A percentile compares a stretch with the other conserved stretches of the same genome.
Conservation (phyloP, 345 rosid species). For the Boechera divaricarpa region DNA sequence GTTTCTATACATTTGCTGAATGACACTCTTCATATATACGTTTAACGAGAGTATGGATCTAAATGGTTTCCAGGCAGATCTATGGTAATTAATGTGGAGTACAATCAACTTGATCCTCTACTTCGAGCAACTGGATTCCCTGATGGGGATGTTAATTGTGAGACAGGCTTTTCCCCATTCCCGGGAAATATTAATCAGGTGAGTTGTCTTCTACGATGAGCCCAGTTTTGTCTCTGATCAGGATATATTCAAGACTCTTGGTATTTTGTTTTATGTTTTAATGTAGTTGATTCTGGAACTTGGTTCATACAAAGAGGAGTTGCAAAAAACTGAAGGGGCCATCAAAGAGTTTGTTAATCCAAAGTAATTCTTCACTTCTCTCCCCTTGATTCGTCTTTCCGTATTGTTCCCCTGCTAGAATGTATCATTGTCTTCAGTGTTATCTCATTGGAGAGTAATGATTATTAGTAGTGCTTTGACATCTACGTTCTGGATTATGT, state of each 20-base stretch:
- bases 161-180: constrained; percentile 96
- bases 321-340: constrained; percentile 85
- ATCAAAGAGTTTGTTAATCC: constrained; percentile 99
- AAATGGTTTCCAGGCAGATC: constrained; percentile 70
- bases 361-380: constrained; percentile 61
- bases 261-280: constrained; percentile 19
- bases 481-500: constrained; percentile 28
- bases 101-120: constrained; percentile 97
- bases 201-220: constrained; percentile 36
- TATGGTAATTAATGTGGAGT: constrained; percentile 96
- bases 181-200: constrained; percentile 99
- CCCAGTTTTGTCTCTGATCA: background rate
- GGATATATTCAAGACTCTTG: background rate
- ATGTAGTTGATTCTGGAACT: constrained; percentile 84
- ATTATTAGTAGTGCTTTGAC: constrained; percentile 11
- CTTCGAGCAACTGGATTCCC: constrained; percentile 86
- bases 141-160: constrained; percentile 89
- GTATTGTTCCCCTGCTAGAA: constrained; percentile 15
- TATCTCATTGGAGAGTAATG: background rate
- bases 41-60: background rate
- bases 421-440: background rate
- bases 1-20: background rate
- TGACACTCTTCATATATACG: background rate
- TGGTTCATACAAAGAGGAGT: constrained; percentile 84
- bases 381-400: constrained; percentile 13